Percentiles rank a stretch among this genome's conserved stretches.
phyloP scores from a whole-genome alignment of 805 yeast genomes.

The Saccharomycopsis guyanensis region DNA sequence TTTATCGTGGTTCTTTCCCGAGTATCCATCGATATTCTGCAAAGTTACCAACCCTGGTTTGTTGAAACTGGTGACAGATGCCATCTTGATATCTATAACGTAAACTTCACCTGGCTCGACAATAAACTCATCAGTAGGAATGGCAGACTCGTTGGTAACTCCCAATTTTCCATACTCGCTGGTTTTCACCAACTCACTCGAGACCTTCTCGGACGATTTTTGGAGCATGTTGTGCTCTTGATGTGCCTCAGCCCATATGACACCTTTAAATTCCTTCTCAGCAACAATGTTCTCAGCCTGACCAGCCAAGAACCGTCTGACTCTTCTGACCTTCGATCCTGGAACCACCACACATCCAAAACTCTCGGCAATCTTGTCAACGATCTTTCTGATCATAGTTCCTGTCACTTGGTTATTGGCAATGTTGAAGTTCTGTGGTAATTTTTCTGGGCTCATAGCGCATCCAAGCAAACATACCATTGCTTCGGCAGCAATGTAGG shows the following conservation, averaged over 20 bases:
- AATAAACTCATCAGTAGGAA: conserved; percentile 68
- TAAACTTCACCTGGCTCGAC: conserved; percentile 82
- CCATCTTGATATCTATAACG: conserved; percentile 74
- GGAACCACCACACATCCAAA: conserved; percentile 85
- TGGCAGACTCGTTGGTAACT: conserved; percentile 43
- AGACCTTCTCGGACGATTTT: conserved; percentile 27
- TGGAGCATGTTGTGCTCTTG: conserved; percentile 56
- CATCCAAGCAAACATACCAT: conserved; percentile 70
- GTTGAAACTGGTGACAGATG: conserved; percentile 46
- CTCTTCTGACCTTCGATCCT: conserved; percentile 85
- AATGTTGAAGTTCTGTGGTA: conserved; percentile 43
- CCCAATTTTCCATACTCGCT: conserved; percentile 20
- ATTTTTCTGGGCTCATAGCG: conserved; percentile 66
- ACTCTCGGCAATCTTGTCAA: conserved; percentile 77
- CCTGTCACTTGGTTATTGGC: conserved; percentile 51
- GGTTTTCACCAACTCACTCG: background rate
- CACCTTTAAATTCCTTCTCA: conserved; percentile 89
- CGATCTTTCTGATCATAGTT: conserved; percentile 58
- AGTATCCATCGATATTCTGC: conserved; percentile 55
- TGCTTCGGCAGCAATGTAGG: conserved; percentile 84
- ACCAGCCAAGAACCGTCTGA: conserved; percentile 91
- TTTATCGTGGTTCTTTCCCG: conserved; percentile 50
- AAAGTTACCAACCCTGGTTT: conserved; percentile 64
- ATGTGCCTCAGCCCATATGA: conserved; percentile 76
- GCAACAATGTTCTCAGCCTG: conserved; percentile 90